A percentile compares a stretch with the other conserved stretches of the same genome.
Evolutionary conservation across 2,329 filamentous ascomycete species (phyloP).

Genomic region (Penicillium freii): DNA sequence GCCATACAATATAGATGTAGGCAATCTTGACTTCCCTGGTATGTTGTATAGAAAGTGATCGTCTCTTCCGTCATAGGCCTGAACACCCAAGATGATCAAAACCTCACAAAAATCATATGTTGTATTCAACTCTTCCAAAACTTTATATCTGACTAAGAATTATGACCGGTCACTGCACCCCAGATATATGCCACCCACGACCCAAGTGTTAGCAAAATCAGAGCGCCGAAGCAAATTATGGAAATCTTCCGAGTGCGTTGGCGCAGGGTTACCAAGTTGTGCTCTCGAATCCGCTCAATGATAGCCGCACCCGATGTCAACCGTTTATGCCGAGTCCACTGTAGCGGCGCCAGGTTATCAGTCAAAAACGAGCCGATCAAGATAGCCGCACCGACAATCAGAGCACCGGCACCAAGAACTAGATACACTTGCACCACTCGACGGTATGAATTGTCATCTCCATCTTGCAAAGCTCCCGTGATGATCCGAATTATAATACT

Average conservation of each 20-base stretch:
- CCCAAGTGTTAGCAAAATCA: constrained; percentile 52
- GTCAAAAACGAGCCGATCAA: constrained; percentile 40
- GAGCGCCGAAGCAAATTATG: constrained; percentile 43
- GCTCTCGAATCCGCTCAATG: constrained; percentile 45
- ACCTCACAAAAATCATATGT: neutral
- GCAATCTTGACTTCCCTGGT: neutral
- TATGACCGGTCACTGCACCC: constrained; percentile 57
- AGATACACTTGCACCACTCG: constrained; percentile 58
- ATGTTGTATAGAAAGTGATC: neutral
- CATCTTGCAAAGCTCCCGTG: constrained; percentile 59
- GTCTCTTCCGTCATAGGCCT: neutral
- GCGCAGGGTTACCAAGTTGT: constrained; percentile 40
- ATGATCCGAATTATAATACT: constrained; percentile 60
- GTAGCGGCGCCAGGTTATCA: constrained; percentile 51
- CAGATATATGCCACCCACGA: constrained; percentile 56
- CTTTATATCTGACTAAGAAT: constrained; percentile 24
- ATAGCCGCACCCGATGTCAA: constrained; percentile 45
- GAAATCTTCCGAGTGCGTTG: constrained; percentile 45
- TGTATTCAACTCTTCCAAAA: neutral
- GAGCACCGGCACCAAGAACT: constrained; percentile 51
- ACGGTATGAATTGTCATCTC: constrained; percentile 56
- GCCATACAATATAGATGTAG: neutral
- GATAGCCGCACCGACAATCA: constrained; percentile 47
- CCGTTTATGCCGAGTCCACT: constrained; percentile 59
- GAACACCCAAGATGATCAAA: neutral